A percentile compares a stretch with the other conserved stretches of the same genome.
Conservation (phyloP, 768 basidiomycete species). For the Auricularia sp. region DNA sequence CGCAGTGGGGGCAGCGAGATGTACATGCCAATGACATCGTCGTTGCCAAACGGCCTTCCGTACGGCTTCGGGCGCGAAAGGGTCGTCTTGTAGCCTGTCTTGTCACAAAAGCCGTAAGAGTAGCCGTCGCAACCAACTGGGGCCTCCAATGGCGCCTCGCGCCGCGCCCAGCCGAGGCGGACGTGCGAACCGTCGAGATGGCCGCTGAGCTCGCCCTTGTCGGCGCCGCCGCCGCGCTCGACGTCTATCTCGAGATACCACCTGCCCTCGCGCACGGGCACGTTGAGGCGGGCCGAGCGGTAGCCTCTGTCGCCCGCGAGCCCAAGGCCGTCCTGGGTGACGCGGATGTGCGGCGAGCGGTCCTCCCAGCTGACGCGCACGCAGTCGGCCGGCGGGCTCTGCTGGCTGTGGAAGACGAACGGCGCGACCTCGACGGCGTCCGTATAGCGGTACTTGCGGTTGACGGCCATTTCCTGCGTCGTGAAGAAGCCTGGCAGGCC, state of each 20-base stretch:
- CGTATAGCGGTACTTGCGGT: constrained; percentile 48
- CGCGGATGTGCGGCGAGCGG: constrained; percentile 67
- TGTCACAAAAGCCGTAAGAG: constrained; percentile 86
- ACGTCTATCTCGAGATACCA: constrained; percentile 94
- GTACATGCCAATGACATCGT: constrained; percentile 89
- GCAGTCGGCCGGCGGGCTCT: constrained; percentile 57
- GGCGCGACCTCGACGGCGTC: constrained; percentile 55
- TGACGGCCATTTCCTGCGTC: constrained; percentile 4
- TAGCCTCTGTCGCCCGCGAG: constrained; percentile 82
- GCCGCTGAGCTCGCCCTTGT: constrained; percentile 30
- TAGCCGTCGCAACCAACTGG: constrained; percentile 93
- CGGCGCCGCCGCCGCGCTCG: constrained; percentile 53
- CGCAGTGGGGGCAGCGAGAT: constrained; percentile 72
- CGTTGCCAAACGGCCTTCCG: constrained; percentile 59
- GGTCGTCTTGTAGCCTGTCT: constrained; percentile 82
- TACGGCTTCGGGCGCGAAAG: constrained; percentile 74
- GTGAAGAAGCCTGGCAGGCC: constrained; percentile 9
- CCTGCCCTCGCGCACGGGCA: constrained; percentile 75
- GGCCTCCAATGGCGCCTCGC: constrained; percentile 88
- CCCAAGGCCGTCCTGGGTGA: constrained; percentile 67
- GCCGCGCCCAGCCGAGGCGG: constrained; percentile 80
- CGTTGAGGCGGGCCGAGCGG: constrained; percentile 80
- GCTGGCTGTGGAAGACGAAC: constrained; percentile 62
- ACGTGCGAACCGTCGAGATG: constrained; percentile 68
- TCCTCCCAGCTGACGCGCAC: constrained; percentile 83